phyloP scores from a whole-genome alignment of 164 flowering plant species.

The Dillenia turbinata region DNA sequence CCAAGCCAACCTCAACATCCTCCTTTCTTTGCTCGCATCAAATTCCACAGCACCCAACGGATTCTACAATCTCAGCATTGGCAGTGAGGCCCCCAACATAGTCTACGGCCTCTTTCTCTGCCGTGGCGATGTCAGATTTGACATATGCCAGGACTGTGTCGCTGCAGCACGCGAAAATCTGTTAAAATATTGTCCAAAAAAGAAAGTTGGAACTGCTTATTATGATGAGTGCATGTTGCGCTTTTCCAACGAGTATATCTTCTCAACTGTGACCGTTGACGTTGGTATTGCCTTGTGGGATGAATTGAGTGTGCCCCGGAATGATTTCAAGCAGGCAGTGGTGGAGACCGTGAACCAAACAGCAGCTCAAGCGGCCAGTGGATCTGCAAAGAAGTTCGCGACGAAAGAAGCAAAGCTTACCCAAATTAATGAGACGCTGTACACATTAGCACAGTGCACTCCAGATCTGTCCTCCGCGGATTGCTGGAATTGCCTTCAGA shows the following conservation, averaged over 20 bases:
- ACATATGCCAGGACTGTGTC: conserved; percentile 7
- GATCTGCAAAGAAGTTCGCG: too few species aligned
- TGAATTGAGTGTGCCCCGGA: too few species aligned
- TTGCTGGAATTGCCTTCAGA: too few species aligned
- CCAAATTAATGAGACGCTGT: too few species aligned
- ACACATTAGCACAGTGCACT: too few species aligned
- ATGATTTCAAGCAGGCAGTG: too few species aligned
- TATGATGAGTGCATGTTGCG: conserved; percentile 10
- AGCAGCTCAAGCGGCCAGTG: too few species aligned
- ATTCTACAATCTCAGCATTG: conserved; percentile 15
- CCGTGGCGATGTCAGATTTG: conserved; percentile 4
- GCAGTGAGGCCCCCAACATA: neutral
- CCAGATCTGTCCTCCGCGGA: too few species aligned
- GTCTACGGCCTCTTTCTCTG: conserved; percentile 11
- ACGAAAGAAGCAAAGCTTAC: too few species aligned
- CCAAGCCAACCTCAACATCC: conserved; percentile 19
- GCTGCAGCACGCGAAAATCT: neutral
- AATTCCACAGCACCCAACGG: conserved; percentile 8
- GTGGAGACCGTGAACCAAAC: too few species aligned
- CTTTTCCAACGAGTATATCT: conserved; percentile 3
- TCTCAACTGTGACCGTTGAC: neutral
- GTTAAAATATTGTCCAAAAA: neutral
- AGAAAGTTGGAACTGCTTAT: neutral
- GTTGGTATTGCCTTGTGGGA: too few species aligned
- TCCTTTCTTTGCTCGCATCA: conserved; percentile 19